Conservation (phyloP, 2,329 filamentous ascomycete species). For the Pestalotiopsis sp. region DNA sequence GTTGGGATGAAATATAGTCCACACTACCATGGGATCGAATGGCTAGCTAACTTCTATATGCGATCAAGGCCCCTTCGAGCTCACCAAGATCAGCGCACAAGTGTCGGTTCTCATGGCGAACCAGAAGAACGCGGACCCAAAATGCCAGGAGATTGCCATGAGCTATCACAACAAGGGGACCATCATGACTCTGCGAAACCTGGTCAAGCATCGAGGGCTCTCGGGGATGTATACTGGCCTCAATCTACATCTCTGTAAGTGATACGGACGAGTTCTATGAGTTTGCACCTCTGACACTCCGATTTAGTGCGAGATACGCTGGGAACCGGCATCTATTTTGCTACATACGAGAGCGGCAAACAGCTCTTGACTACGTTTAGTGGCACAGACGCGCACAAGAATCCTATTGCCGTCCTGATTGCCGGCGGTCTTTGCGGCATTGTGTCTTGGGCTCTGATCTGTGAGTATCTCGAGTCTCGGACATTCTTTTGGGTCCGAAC, state of each 20-base stretch:
- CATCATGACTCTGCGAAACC: constrained; percentile 73
- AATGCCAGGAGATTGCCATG: constrained; percentile 61
- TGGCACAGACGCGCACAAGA: constrained; percentile 72
- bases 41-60: constrained; percentile 9
- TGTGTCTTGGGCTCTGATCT: constrained; percentile 78
- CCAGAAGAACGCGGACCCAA: constrained; percentile 48
- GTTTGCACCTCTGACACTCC: constrained; percentile 1
- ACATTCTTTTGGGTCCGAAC: neutral
- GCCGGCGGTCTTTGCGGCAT: constrained; percentile 83
- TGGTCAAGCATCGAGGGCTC: constrained; percentile 74
- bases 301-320: constrained; percentile 72
- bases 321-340: constrained; percentile 84
- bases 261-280: constrained; percentile 15
- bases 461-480: constrained; percentile 47
- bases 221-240: constrained; percentile 81
- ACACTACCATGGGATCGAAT: neutral
- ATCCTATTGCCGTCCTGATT: constrained; percentile 75
- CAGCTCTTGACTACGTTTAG: constrained; percentile 77
- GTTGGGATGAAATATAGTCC: neutral
- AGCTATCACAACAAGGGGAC: constrained; percentile 82
- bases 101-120: constrained; percentile 77
- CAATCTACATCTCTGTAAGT: constrained; percentile 74
- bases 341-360: constrained; percentile 86
- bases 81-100: constrained; percentile 88
- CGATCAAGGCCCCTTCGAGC: constrained; percentile 73